Evolutionary conservation across 441 rosid species (phyloP), one percentile per base, ranked within the genome.

Genomic region (Syzygium malaccense): DNA sequence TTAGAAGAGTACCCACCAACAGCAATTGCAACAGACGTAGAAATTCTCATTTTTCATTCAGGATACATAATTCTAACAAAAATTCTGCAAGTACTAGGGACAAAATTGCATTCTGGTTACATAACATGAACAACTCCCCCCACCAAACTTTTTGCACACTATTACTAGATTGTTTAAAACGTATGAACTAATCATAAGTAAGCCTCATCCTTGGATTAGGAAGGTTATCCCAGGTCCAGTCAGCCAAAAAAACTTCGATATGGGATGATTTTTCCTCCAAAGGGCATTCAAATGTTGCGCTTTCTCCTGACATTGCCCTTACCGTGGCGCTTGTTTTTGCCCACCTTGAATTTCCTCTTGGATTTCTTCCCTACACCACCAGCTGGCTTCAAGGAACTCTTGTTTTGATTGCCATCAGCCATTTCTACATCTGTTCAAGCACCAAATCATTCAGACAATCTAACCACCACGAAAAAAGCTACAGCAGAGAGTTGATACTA

Each of bases 331-430:
- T 95, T 96, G 92, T 88, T 92, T 89, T 90, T 93, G 60, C 93
- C 95, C 88, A 96, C 49, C 92, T 96, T 96, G 57, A 95, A 92
- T 87, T 95, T 96, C 94, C 88, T 94, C 92, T 92, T 91, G 55
- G 92, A 89, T 90, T 96, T 96, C 97, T 92, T 95, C 87, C 96
- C 95, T 20, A 93, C 80, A 80, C 91, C 89, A 28, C 97, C 96
- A 7, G 90, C 89, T 20, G 98, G 96, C 93, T 95, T 96, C 88
- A 95, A 89, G 6, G 92, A 91, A 88, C 55, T 87, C 89, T 91
- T 92, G 79, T 57, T 93, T 85, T 92, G 91, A 88, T 86, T 90
- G 71, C 85, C 95, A 85, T 91, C 97, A 53, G 55, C 95, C 96
- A 95, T 95, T 88, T 96, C 98, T 87, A 94, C 92, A 58, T 94